These are phyloP conservation scores for Melanopsichium pennsylvanicum DNA, from an alignment of 1,284 basidiomycete genomes.

Conservation along the genomic window DNA sequence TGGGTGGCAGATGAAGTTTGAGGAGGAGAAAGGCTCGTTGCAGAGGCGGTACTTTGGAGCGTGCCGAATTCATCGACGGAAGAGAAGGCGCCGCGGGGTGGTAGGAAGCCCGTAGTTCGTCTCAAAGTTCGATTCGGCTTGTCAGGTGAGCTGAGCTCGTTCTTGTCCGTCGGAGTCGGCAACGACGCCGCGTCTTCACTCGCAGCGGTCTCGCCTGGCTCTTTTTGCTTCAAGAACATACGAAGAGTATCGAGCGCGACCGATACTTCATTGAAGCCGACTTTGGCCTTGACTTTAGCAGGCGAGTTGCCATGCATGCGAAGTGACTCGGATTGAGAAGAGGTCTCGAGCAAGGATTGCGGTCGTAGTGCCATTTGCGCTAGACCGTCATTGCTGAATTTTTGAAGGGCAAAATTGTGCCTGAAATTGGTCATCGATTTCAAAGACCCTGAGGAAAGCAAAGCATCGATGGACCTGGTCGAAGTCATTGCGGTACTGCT, in stretches of 20 bases:
- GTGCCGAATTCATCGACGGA: conserved; percentile 18
- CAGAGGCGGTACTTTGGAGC: background rate
- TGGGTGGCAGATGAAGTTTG: background rate
- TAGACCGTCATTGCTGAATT: conserved; percentile 6
- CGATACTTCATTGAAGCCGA: conserved; percentile 29
- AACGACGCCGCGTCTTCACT: background rate
- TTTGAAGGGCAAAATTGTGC: conserved; percentile 7
- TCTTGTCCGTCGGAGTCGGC: background rate
- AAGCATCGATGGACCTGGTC: conserved; percentile 20
- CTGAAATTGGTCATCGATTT: background rate
- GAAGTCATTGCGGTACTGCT: conserved; percentile 16
- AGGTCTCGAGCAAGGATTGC: conserved; percentile 16
- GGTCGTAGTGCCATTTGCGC: background rate
- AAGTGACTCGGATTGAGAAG: background rate
- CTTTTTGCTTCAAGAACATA: conserved; percentile 24
- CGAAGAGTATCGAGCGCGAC: conserved; percentile 20
- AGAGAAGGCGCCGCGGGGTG: conserved; percentile 8
- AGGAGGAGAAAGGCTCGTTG: background rate
- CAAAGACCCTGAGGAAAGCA: background rate
- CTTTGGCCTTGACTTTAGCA: background rate
- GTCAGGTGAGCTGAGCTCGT: background rate
- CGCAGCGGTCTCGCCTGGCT: background rate
- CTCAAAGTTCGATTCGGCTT: conserved; percentile 15
- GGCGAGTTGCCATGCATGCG: background rate
- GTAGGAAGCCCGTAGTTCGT: conserved; percentile 12